A percentile compares a stretch with the other conserved stretches of the same genome.
Evolutionary conservation across 2,329 filamentous ascomycete genomes (phyloP).

Genomic region (Fusarium sp.): DNA sequence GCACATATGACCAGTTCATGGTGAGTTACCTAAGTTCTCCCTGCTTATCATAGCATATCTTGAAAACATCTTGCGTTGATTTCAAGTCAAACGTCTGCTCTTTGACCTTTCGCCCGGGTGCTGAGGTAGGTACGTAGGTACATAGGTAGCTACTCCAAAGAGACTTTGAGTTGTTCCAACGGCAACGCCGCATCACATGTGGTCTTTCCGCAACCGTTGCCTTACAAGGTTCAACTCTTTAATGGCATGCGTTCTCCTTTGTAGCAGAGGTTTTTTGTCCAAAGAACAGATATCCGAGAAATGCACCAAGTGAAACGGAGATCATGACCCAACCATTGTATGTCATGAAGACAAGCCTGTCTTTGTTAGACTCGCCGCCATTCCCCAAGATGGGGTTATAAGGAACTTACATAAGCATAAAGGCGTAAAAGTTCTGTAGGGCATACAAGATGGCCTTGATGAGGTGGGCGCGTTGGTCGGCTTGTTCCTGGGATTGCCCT

Average conservation of each 20-base stretch:
- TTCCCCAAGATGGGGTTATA: background rate
- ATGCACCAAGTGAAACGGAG: slow-evolving; percentile 87
- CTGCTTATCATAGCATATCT: background rate
- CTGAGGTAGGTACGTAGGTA: background rate
- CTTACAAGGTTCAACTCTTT: background rate
- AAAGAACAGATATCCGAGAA: slow-evolving; percentile 87
- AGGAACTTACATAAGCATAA: slow-evolving; percentile 92
- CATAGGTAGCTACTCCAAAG: background rate
- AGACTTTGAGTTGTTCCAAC: background rate
- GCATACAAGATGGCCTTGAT: slow-evolving; percentile 88
- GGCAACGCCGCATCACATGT: background rate
- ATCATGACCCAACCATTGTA: slow-evolving; percentile 99
- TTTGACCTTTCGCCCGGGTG: background rate
- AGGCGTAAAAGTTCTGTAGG: slow-evolving; percentile 96
- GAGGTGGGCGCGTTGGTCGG: slow-evolving; percentile 76
- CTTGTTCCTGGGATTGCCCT: slow-evolving; percentile 75
- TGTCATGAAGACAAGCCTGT: slow-evolving; percentile 99
- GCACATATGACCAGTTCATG: background rate
- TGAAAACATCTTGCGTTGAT: background rate
- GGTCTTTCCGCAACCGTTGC: background rate
- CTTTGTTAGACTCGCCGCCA: background rate
- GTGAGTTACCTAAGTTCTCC: background rate
- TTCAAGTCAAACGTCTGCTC: background rate
- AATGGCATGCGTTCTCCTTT: slow-evolving; percentile 77
- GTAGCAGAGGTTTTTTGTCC: slow-evolving; percentile 74